Evolutionary conservation across 768 basidiomycete species (phyloP), one percentile per base, ranked within the genome.

Genomic region (Leccinum uliginosum): DNA sequence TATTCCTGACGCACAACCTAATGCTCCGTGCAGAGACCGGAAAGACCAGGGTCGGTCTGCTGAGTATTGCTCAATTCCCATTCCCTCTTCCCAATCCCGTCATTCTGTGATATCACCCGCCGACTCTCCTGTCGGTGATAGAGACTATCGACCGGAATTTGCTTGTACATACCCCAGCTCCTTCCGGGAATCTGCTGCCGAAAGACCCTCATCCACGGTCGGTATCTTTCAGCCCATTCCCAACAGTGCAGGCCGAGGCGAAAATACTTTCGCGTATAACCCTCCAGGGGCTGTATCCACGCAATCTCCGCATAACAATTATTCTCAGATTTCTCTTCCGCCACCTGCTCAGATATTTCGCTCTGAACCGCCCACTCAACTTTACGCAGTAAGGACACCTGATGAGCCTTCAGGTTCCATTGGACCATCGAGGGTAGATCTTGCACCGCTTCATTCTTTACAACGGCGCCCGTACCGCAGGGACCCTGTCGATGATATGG

Each of bases 401-500:
- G 69, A 65, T 0, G 71, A 63, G 23, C 40, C 67, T 17, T 14
- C 47, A 23, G 24, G 51, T 27, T 44, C 61, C 8, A 61, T 64
- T 14, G 70, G 70, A 54, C 57, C 70, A 4, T 59, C 65, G 15
- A 68, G 72, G 32, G 70, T 76, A 34, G 78, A 77, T 56, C 77
- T 89, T 15, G 83, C 82, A 7, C 85, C 87, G 14, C 74, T 89
- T 50, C 73, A 80, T 53, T 72, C 80, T 19, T 73, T 87, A 54
- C 77, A 75, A 46, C 78, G 83, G 44, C 81, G 82, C 60, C 79
- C 81, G 7, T 87, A 85, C 54, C 75, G 79, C 50, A 78, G 87
- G 55, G 77, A 84, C 54, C 83, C 82, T 24, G 62, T 76, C 27
- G 87, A 89, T 67, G 87, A 89, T 61, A 78, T 76, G 57, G 78